Conservation (phyloP, 108 stramenopile genomes). For the Nitzschia sp. region DNA sequence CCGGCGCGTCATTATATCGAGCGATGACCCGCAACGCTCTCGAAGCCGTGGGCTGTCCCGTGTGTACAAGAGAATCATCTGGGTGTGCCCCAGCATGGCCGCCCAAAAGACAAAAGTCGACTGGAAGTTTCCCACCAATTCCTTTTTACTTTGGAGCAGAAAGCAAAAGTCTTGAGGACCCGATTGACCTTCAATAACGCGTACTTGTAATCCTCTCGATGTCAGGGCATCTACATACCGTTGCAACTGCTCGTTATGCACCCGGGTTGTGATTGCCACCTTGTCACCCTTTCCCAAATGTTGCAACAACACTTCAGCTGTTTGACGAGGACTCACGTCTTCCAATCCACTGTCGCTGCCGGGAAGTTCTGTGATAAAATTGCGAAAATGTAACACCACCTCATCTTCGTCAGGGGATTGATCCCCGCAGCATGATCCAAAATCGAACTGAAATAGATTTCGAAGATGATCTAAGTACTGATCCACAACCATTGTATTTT, state of each 20-base stretch:
- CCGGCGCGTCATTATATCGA: background rate
- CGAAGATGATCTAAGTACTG: slow-evolving; percentile 21
- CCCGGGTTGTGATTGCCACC: slow-evolving; percentile 40
- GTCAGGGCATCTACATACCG: slow-evolving; percentile 29
- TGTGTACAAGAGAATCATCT: slow-evolving; percentile 26
- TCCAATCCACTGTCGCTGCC: slow-evolving; percentile 22
- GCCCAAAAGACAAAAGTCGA: slow-evolving; percentile 56
- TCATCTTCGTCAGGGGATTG: slow-evolving; percentile 39
- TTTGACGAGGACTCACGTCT: slow-evolving; percentile 44
- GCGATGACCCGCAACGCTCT: background rate
- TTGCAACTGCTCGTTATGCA: slow-evolving; percentile 14
- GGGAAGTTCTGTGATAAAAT: slow-evolving; percentile 53
- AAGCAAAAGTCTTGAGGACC: slow-evolving; percentile 66
- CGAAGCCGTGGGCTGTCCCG: slow-evolving; percentile 33
- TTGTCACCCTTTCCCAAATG: slow-evolving; percentile 48
- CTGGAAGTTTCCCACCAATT: slow-evolving; percentile 36
- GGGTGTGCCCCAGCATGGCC: slow-evolving; percentile 42
- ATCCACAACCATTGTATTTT: slow-evolving; percentile 20
- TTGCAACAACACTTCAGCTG: slow-evolving; percentile 28
- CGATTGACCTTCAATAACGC: slow-evolving; percentile 38
- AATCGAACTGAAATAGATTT: slow-evolving; percentile 37
- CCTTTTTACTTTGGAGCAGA: slow-evolving; percentile 36
- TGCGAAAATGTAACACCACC: slow-evolving; percentile 55
- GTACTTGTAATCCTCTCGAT: slow-evolving; percentile 34
- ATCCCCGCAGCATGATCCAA: slow-evolving; percentile 26